Percentiles rank a stretch among this genome's conserved stretches.
These are phyloP conservation scores for Ophiognomonia clavigignenti-juglandacearum DNA, from an alignment of 2,329 filamentous ascomycete genomes.

Conservation along the genomic window DNA sequence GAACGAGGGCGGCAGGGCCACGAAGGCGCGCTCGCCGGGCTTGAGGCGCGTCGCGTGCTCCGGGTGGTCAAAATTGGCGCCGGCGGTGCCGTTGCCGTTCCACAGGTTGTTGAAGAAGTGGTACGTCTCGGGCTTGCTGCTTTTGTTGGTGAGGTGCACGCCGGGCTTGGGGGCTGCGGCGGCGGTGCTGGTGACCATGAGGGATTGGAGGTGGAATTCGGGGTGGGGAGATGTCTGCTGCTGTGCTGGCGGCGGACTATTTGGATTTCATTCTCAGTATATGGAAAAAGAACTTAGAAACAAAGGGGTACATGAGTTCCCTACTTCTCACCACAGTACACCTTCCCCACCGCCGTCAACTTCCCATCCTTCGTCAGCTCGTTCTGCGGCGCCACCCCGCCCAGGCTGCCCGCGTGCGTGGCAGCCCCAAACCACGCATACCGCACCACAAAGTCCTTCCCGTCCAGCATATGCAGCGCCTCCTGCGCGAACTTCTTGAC, in stretches of 20 bases:
- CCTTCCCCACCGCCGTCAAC: constrained; percentile 7
- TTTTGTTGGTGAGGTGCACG: constrained; percentile 33
- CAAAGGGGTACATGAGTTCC: background rate
- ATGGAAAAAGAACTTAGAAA: too few species aligned
- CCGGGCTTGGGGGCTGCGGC: constrained; percentile 22
- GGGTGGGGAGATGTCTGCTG: background rate
- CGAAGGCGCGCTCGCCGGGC: constrained; percentile 25
- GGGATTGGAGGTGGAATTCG: constrained; percentile 2
- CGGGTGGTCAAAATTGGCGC: constrained; percentile 34
- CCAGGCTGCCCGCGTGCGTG: constrained; percentile 1
- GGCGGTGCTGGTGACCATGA: background rate
- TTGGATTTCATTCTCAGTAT: constrained; percentile 5
- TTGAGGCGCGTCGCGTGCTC: constrained; percentile 28
- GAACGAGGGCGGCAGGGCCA: constrained; percentile 26
- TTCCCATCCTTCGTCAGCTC: constrained; percentile 2
- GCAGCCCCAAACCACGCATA: constrained; percentile 10
- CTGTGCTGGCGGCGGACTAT: background rate
- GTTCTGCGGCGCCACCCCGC: constrained; percentile 8
- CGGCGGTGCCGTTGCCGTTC: constrained; percentile 33
- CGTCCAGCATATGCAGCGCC: constrained; percentile 7
- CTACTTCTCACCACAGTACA: constrained; percentile 8
- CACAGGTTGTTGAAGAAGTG: constrained; percentile 37
- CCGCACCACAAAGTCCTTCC: constrained; percentile 5
- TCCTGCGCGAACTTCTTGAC: constrained; percentile 6
- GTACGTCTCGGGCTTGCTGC: constrained; percentile 26